Base-by-base conservation (phyloP, 169 alveolate genomes). In the Cryptosporidium sp. region DNA sequence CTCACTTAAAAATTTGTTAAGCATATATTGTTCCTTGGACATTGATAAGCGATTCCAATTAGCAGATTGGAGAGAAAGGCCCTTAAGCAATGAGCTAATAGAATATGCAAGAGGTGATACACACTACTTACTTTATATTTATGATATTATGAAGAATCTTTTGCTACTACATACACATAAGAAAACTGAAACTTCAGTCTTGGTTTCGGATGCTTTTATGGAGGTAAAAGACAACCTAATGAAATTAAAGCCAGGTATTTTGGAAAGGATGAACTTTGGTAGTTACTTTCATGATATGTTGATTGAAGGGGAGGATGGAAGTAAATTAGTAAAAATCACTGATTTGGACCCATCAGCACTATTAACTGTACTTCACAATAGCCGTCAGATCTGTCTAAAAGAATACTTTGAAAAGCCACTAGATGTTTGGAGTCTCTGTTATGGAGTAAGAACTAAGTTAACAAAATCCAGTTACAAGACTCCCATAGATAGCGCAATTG, bases 11-110 rank as follows among this genome's bases (percentile, higher is more conserved):
- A 95, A 91, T 89, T 91, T 96, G 29, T 93, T 97, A 3, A 80
- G 85, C 45, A 80, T 85, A 58, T 94, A 94, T 86, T 94, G 98
- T 59, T 91, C 93, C 39, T 94, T 94, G n/a, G 93, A 92, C 39
- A 92, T 97, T 9, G 98, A 97, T 93, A 97, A 95, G 91, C 91
- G 91, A 45, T 95, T 93, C 85, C 96, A 97, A 85, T 91, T 95
- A 26, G 97, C 98, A 16, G 99, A 97, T 93, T 97, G 99, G 98
- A 93, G 98, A 68, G 84, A 91, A 62, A 94, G 98, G 71, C 98
- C 99, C 14, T 65, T 97, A 43, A 70, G 96, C 10, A 93, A 92
- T 69, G 98, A 94, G 31, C 92, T 95, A 96, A 84, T 94, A 21
- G 91, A 92, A 55, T 97, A 97, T 92, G 98, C 98, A 33, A 94